Evolutionary conservation across 1,284 basidiomycete species (phyloP), one percentile per base, ranked within the genome.

Genomic region (Ustilago nuda): DNA sequence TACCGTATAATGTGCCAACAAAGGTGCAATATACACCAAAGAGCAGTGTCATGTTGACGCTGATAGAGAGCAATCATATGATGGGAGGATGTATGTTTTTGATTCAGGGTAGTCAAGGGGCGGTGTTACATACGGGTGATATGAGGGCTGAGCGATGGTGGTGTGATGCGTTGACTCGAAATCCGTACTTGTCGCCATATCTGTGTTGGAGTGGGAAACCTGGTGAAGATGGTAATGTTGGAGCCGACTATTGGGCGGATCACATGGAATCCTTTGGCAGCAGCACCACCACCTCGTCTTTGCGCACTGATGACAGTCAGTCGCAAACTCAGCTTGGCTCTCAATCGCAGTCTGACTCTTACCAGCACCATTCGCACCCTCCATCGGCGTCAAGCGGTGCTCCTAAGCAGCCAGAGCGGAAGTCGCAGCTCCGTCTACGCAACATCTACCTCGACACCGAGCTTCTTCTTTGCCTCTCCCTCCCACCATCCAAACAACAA

Each of bases 61-160:
- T 93, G 3, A 87, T 98, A 15, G 92, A 95, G 78, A 94, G 95
- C 1, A 98, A 98, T 82, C 95, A 98, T 84, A 97, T 94, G 85
- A 94, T 94, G 11, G 95, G 95, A 0, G 92, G 93, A 0, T 91
- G 93, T 35, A 97, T 98, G 95, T 95, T 93, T 85, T 89, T 97
- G 17, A 90, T 97, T 61, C 92, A 94, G 82, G 93, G 94, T 7
- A 55, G 87, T 2, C 85, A 89, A 53, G 91, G 91, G 17, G 89
- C 93, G 0, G 88, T 97, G 19, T 89, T 98, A 4, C 94, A 98
- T 82, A 98, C 95, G 0, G 95, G 95, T 19, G 95, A 98, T 86
- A 89, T 98, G 60, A 90, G 95, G 48, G 93, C 93, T 0, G 95
- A 98, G 83, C 88, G 89, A 0, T 91, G 90, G 88, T 93, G 93